Base-by-base conservation (phyloP, 2,329 filamentous ascomycete species). In the Septoria linicola region DNA sequence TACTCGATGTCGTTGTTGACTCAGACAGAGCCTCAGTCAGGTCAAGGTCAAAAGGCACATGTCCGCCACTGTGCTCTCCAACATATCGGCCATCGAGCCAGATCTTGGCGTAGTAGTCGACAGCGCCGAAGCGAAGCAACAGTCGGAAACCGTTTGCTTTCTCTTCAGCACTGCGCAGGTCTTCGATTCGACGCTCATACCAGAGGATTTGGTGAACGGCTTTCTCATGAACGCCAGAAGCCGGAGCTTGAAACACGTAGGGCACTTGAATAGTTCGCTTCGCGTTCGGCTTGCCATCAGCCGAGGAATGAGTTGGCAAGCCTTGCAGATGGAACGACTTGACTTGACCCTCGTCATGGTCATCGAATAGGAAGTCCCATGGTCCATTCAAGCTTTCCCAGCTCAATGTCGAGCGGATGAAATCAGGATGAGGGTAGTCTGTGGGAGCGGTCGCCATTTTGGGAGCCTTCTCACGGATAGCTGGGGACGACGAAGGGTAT, bases 311-410 rank as follows among this genome's bases (percentile, higher is more conserved):
- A 8, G 68, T 60, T 1, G 80, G 80, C 2, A 84, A 67, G 11
- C 78, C 75, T 1, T 66, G 65, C 4, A 73, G 49, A 4, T 83
- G 77, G 82, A 83, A 87, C 35, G 67, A 62, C 20, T 76, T 64
- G 3, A 62, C 51, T 1, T 82, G 69, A 0, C 84, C 83, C 37
- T 74, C 64, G 60, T 87, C 82, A 42, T 77, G 71, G 61, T 87
- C 83, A 64, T 87, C 84, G 53, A 85, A 86, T 40, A 81, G 66
- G 60, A 87, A 82, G 50, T 76, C 73, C 83, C 84, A 87, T 4
- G 74, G 69, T 1, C 83, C 82, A 57, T 87, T 80, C 40, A 87
- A 76, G 1, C 79, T 79, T 34, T 71, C 66, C 83, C 83, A 87
- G 39, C 71, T 74, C 21, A 83, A 73, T 20, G 72, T 63, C 25